Evolutionary conservation across 768 basidiomycete species (phyloP).

Genomic region (Pholiota molesta): DNA sequence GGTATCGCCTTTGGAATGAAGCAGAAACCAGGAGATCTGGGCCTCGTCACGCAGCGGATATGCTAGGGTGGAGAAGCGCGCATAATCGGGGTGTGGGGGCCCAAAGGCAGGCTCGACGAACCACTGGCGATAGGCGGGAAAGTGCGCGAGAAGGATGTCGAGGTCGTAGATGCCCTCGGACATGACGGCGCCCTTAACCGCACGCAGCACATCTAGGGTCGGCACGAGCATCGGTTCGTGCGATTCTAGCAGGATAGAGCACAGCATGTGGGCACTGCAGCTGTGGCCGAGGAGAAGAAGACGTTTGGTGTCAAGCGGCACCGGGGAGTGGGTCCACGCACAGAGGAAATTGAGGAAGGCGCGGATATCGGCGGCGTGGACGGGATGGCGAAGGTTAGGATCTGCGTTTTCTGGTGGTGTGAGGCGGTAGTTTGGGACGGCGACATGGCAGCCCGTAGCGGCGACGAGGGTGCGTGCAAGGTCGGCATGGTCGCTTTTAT

Average conservation of each 20-base stretch:
- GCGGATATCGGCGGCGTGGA: slow-evolving; percentile 69
- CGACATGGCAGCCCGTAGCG: slow-evolving; percentile 58
- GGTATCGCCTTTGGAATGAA: slow-evolving; percentile 76
- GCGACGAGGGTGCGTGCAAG: slow-evolving; percentile 57
- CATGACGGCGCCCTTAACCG: slow-evolving; percentile 57
- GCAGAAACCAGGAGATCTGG: slow-evolving; percentile 63
- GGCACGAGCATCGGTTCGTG: slow-evolving; percentile 49
- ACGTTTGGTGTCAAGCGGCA: slow-evolving; percentile 37
- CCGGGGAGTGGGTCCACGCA: slow-evolving; percentile 43
- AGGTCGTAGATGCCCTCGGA: slow-evolving; percentile 84
- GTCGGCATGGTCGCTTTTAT: slow-evolving; percentile 61
- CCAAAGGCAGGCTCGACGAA: slow-evolving; percentile 74
- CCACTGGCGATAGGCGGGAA: slow-evolving; percentile 70
- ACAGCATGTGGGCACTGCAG: slow-evolving; percentile 81
- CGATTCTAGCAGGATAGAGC: slow-evolving; percentile 66
- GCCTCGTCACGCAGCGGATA: slow-evolving; percentile 38
- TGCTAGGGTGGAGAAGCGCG: slow-evolving; percentile 45
- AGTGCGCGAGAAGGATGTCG: slow-evolving; percentile 60
- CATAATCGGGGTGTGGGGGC: slow-evolving; percentile 43
- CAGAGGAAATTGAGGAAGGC: slow-evolving; percentile 61
- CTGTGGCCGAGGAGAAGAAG: slow-evolving; percentile 78
- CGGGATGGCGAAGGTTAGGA: slow-evolving; percentile 61
- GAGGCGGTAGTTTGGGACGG: slow-evolving; percentile 79
- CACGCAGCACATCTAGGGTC: slow-evolving; percentile 38
- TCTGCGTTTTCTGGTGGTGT: slow-evolving; percentile 48